Conservation (phyloP, 164 flowering plant species). For the Piper betle region DNA sequence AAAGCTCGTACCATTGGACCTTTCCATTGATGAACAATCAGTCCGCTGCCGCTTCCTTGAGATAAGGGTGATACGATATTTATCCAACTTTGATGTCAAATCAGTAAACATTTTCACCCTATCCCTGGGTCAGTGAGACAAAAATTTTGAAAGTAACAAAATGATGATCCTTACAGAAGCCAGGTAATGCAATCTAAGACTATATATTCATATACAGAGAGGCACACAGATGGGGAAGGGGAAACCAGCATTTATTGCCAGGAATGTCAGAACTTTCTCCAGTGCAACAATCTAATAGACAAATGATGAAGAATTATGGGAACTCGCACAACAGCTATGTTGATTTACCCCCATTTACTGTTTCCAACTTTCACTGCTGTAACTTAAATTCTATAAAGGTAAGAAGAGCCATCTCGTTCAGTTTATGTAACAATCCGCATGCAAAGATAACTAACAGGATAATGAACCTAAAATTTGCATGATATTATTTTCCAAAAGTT, state of each 20-base stretch:
- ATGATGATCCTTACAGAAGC: neutral
- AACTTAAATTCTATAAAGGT: neutral
- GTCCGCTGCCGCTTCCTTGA: conserved; percentile 47
- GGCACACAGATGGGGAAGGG: too few relatives aligned
- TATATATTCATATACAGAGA: too few relatives aligned
- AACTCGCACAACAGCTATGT: neutral
- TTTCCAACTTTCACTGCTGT: neutral
- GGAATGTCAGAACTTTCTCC: too few relatives aligned
- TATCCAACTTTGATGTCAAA: conserved; percentile 40
- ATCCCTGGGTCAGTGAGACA: conserved; percentile 38
- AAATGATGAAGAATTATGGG: neutral
- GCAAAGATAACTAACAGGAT: neutral
- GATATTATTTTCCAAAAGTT: neutral
- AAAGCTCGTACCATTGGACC: conserved; percentile 34
- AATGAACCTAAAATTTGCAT: neutral
- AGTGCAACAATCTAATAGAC: neutral
- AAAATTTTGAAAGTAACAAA: conserved; percentile 10
- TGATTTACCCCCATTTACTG: neutral
- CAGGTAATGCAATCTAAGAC: neutral
- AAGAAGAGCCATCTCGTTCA: too few relatives aligned
- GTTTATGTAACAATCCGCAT: neutral
- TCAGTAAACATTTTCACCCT: conserved; percentile 48
- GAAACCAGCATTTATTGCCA: too few relatives aligned
- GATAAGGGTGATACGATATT: conserved; percentile 27
- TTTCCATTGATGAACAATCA: conserved; percentile 30